Conservation (phyloP, 148 eudicot species). For the Silene latifolia region DNA sequence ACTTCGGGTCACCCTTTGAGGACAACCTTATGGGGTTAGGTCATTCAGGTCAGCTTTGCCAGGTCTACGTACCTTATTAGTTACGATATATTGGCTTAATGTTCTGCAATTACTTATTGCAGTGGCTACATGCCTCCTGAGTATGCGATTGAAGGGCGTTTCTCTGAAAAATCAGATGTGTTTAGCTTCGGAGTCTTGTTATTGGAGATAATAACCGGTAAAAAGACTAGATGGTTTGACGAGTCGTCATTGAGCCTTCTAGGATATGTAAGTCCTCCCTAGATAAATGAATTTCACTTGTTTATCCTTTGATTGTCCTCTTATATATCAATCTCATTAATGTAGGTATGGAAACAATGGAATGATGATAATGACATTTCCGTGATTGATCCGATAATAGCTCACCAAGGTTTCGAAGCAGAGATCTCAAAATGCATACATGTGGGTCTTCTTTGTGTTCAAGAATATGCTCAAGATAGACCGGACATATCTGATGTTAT, state of each 20-base stretch:
- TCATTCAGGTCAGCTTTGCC: too few relatives aligned
- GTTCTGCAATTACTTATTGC: slow-evolving; percentile 1
- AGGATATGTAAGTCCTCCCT: slow-evolving; percentile 26
- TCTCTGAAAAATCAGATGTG: slow-evolving; percentile 30
- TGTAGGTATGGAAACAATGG: slow-evolving; percentile 38
- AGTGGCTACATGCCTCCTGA: slow-evolving; percentile 37
- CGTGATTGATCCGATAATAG: slow-evolving; percentile 29
- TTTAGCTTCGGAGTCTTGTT: slow-evolving; percentile 33
- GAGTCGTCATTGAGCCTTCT: slow-evolving; percentile 21
- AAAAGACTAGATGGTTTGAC: slow-evolving; percentile 16
- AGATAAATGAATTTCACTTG: background rate
- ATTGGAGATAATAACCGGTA: slow-evolving; percentile 29
- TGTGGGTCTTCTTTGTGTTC: slow-evolving; percentile 39
- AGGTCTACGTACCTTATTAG: too few relatives aligned
- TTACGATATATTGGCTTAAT: background rate
- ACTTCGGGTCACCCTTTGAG: too few relatives aligned
- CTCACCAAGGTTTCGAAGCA: slow-evolving; percentile 4
- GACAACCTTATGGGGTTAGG: too few relatives aligned
- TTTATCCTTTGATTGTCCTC: background rate
- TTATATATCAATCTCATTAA: background rate
- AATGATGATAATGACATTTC: slow-evolving; percentile 14
- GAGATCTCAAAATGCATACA: slow-evolving; percentile 36
- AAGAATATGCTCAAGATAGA: slow-evolving; percentile 29
- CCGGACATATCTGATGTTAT: slow-evolving; percentile 33
- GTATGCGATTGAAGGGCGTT: slow-evolving; percentile 32